A percentile compares a stretch with the other conserved stretches of the same genome.
These are phyloP conservation scores for Rubia yunnanensis DNA, from an alignment of 257 asterid genomes.

Conservation along the genomic window DNA sequence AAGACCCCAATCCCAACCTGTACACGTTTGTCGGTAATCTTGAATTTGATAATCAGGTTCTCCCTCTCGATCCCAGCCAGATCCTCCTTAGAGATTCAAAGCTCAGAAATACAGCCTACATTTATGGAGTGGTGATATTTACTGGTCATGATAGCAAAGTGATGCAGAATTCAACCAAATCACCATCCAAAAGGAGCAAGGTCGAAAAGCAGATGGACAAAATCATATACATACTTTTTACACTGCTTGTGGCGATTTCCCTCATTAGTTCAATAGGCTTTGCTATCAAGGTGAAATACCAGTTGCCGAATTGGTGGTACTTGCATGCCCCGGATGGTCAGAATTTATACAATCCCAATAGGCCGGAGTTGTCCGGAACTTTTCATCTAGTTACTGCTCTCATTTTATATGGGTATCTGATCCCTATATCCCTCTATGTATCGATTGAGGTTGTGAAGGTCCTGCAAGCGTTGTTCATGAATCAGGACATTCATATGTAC, in stretches of 20 bases:
- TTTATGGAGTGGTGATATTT: constrained; percentile 83
- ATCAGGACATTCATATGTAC: constrained; percentile 77
- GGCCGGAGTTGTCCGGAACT: constrained; percentile 54
- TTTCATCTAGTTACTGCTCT: constrained; percentile 88
- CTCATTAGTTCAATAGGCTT: constrained; percentile 70
- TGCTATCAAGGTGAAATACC: constrained; percentile 56
- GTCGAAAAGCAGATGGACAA: constrained; percentile 90
- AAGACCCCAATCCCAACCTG: constrained; percentile 89
- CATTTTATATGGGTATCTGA: constrained; percentile 81
- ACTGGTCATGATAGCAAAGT: constrained; percentile 92
- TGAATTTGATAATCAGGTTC: constrained; percentile 50
- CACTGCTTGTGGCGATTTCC: constrained; percentile 61
- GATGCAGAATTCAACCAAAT: constrained; percentile 86
- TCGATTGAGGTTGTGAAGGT: constrained; percentile 92
- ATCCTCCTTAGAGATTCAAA: constrained; percentile 92
- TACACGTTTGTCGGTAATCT: constrained; percentile 83
- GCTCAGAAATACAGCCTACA: constrained; percentile 74
- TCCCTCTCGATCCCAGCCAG: constrained; percentile 86
- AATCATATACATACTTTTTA: constrained; percentile 80
- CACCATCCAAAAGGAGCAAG: constrained; percentile 88
- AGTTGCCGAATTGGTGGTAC: constrained; percentile 86
- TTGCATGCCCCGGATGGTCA: constrained; percentile 49
- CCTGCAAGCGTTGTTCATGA: constrained; percentile 81
- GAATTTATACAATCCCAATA: constrained; percentile 49
- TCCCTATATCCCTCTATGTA: constrained; percentile 91